Percentiles rank a stretch among this genome's conserved stretches.
phyloP scores from a whole-genome alignment of 139 green algal genomes.

The Coccomyxa sp. region DNA sequence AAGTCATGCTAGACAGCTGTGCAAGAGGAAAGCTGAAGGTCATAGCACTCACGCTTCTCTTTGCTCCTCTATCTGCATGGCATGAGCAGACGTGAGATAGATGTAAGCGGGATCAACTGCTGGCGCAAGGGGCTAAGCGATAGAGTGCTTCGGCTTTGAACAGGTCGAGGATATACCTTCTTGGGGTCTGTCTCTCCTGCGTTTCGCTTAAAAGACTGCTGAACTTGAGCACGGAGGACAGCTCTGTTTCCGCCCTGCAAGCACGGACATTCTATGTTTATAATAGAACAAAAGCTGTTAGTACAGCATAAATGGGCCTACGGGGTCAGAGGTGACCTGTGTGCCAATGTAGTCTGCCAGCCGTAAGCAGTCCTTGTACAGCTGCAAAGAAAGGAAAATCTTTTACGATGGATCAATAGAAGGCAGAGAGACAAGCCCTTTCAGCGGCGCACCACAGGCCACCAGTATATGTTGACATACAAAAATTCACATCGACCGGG shows the following conservation, averaged over 20 bases:
- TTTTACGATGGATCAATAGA: too few relatives aligned
- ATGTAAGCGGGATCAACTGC: not conserved
- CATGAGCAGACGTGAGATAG: not conserved
- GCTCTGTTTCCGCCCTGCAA: conserved; percentile 24
- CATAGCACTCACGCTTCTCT: conserved; percentile 37
- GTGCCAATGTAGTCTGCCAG: conserved; percentile 56
- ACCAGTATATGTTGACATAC: not conserved
- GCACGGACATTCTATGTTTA: not conserved
- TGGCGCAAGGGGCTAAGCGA: not conserved
- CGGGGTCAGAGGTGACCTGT: conserved; percentile 21
- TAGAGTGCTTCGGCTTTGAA: not conserved
- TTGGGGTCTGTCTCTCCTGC: conserved; percentile 44
- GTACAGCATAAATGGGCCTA: not conserved
- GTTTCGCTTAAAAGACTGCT: conserved; percentile 42
- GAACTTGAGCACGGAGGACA: conserved; percentile 34
- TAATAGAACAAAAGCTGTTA: not conserved
- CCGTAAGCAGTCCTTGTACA: conserved; percentile 54
- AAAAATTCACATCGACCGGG: not conserved
- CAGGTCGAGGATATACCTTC: conserved; percentile 15
- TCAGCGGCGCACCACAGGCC: not conserved
- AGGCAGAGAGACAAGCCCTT: not conserved
- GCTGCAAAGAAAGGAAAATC: conserved; percentile 10
- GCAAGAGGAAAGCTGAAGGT: not conserved
- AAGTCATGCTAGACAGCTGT: not conserved
- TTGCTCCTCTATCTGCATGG: conserved; percentile 43